Evolutionary conservation across 139 green algal genomes (phyloP), one percentile per base, ranked within the genome.

Genomic region (Haematococcus sp.): DNA sequence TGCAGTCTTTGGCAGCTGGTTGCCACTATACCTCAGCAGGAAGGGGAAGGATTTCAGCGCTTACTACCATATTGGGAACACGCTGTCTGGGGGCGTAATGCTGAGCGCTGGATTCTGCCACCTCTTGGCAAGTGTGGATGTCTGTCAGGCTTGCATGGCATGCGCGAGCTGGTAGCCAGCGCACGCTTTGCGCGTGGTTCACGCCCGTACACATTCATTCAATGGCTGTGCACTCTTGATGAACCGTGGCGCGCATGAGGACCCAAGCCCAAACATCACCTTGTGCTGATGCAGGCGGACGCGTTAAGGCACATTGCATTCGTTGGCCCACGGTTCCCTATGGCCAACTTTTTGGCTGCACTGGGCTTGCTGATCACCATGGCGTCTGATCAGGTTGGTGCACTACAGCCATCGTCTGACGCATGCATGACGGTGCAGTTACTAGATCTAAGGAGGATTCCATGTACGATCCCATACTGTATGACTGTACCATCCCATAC

Each of bases 21-120:
- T 87, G 31, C 83, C 83, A 0, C 64, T 66, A 23, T 76, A 86
- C 49, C 56, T 88, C 7, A 51, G 11, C 40, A 49, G 40, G 40
- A 49, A 49, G 40, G 40, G 40, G 7, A 68, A 55, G 31, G 73
- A 71, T 51, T 66, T 79, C 43, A 91, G 88, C 76, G 31, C 92
- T 34, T 49, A 81, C 0, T 94, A 90, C 56, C 76, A 93, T 28
- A 68, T 95, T n/a, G 89, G 89, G 31, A 95, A 95, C 80, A 89
- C 91, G 83, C 77, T 95, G 19, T 87, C 74, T 30, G 90, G 84
- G 2, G 90, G 90, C 58, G 89, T 94, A 1, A 94, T 94, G 89
- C 75, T 94, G 15, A 91, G 83, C 3, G 89, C 89, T 0, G 89
- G 89, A 1, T 92, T 94, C 30, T 91, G 87, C 60, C 89, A 94